These are phyloP conservation scores for Phaeosphaeria sp. DNA, from an alignment of 2,329 filamentous ascomycete species.

Conservation along the genomic window DNA sequence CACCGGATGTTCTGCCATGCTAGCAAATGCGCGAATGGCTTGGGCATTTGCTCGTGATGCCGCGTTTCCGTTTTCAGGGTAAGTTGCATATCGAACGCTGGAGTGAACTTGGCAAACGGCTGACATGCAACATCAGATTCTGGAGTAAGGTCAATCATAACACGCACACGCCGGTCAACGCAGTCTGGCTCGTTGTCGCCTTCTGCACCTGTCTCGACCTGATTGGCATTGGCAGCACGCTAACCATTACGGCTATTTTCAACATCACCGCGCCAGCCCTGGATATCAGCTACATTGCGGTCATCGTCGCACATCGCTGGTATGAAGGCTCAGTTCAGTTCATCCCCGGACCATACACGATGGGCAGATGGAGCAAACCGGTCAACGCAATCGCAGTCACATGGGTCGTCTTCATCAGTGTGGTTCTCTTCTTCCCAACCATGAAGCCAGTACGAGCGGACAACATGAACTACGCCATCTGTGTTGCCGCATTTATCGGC, in stretches of 20 bases:
- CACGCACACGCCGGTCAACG: slow-evolving; percentile 67
- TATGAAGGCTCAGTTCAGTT: slow-evolving; percentile 62
- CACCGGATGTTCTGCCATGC: slow-evolving; percentile 69
- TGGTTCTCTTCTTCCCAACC: slow-evolving; percentile 62
- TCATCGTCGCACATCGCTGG: slow-evolving; percentile 65
- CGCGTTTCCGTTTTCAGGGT: slow-evolving; percentile 67
- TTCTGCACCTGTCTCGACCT: slow-evolving; percentile 62
- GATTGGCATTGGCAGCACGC: slow-evolving; percentile 59
- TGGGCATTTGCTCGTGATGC: slow-evolving; percentile 68
- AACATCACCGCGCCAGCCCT: slow-evolving; percentile 56
- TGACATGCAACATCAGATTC: slow-evolving; percentile 48
- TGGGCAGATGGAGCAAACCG: slow-evolving; percentile 62
- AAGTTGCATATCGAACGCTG: slow-evolving; percentile 19
- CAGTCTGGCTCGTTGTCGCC: slow-evolving; percentile 69
- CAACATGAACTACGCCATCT: slow-evolving; percentile 59
- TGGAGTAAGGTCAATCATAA: slow-evolving; percentile 60
- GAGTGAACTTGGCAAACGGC: slow-evolving; percentile 11
- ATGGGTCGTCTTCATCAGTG: slow-evolving; percentile 69
- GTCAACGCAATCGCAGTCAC: slow-evolving; percentile 64
- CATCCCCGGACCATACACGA: slow-evolving; percentile 64
- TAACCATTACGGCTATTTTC: slow-evolving; percentile 60
- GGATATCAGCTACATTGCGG: slow-evolving; percentile 64
- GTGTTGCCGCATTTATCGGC: slow-evolving; percentile 58
- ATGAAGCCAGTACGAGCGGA: slow-evolving; percentile 51
- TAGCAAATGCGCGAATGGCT: slow-evolving; percentile 68